phyloP scores from a whole-genome alignment of 192 early-diverging fungal genomes.

The Coemansia umbellata region DNA sequence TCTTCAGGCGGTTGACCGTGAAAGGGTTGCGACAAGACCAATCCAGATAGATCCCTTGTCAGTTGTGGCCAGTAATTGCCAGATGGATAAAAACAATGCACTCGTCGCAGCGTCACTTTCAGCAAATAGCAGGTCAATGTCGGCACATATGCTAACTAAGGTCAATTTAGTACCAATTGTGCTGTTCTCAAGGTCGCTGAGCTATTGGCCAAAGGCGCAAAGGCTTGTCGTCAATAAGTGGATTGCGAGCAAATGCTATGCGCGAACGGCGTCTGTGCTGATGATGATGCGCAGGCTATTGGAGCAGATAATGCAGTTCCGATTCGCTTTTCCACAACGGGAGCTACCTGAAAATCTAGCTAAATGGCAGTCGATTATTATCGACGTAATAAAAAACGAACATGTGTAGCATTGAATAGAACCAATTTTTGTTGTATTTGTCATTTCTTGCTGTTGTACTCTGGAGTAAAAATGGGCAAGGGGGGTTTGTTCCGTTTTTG shows the following conservation, averaged over 20 bases:
- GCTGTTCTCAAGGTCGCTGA: constrained; percentile 14
- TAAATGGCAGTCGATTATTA: constrained; percentile 14
- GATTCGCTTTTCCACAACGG: constrained; percentile 3
- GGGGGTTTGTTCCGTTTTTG: no score
- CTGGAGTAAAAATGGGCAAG: no score
- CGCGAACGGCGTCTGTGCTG: constrained; percentile 9
- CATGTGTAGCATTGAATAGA: background rate
- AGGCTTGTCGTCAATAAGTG: constrained; percentile 15
- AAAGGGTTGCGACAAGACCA: constrained; percentile 9
- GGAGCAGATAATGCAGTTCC: constrained; percentile 10
- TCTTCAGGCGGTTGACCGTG: constrained; percentile 12
- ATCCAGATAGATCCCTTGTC: constrained; percentile 3
- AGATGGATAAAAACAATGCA: background rate
- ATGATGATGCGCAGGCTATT: constrained; percentile 7
- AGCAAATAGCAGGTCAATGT: background rate
- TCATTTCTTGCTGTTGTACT: no score
- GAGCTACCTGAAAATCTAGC: constrained; percentile 6
- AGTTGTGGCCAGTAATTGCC: background rate
- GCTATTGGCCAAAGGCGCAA: constrained; percentile 23
- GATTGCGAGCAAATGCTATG: constrained; percentile 17
- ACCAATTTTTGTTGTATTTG: no score
- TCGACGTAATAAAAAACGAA: background rate
- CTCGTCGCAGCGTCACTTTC: constrained; percentile 14
- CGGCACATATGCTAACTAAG: constrained; percentile 10
- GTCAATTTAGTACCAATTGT: constrained; percentile 1